A percentile compares a stretch with the other conserved stretches of the same genome.
These are phyloP conservation scores for Candida broadrunensis DNA, from an alignment of 805 yeast species.

Conservation along the genomic window DNA sequence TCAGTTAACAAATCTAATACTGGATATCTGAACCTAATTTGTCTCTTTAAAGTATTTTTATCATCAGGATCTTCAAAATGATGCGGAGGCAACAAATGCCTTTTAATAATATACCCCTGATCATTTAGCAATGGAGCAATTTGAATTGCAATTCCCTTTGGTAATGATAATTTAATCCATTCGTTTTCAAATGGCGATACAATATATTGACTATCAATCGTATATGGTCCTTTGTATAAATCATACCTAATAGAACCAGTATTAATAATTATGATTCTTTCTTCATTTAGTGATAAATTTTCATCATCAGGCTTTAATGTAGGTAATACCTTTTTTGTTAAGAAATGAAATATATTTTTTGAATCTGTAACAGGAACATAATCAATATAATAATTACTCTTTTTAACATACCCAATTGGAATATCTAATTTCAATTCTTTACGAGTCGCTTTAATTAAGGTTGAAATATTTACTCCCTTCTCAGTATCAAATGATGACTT, in stretches of 20 bases:
- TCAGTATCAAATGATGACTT: conserved; percentile 46
- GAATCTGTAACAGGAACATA: conserved; percentile 55
- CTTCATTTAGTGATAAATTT: conserved; percentile 10
- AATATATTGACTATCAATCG: conserved; percentile 73
- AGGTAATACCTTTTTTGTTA: conserved; percentile 57
- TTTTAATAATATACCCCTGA: conserved; percentile 42
- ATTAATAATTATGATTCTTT: conserved; percentile 60
- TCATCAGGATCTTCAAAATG: conserved; percentile 9
- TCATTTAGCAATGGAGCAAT: conserved; percentile 58
- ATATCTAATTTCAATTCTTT: conserved; percentile 50
- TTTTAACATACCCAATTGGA: conserved; percentile 63
- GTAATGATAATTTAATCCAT: conserved; percentile 69
- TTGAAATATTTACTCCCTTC: conserved; percentile 49
- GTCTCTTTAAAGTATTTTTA: neutral
- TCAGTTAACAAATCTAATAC: neutral
- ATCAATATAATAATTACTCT: conserved; percentile 57
- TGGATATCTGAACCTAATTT: conserved; percentile 1
- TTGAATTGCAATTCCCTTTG: conserved; percentile 52
- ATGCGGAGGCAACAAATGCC: conserved; percentile 21
- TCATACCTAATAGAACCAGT: conserved; percentile 90
- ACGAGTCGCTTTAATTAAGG: conserved; percentile 43
- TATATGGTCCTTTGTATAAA: conserved; percentile 78
- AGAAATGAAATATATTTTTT: conserved; percentile 53
- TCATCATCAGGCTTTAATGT: conserved; percentile 24
- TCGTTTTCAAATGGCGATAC: conserved; percentile 82